Evolutionary conservation across 441 rosid species (phyloP).

Genomic region (Kokia cookei): DNA sequence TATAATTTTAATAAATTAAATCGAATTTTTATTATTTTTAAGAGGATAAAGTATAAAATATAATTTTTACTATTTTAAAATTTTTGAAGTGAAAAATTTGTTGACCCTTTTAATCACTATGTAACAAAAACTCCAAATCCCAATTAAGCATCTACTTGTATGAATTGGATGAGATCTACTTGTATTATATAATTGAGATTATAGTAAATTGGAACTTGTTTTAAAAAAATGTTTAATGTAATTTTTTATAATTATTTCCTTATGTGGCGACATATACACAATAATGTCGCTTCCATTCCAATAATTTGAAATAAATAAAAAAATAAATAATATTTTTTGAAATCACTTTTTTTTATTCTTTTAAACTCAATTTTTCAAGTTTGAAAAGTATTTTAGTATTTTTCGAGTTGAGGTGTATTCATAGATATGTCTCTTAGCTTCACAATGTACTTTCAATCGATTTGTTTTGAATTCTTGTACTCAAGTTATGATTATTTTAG

Average conservation of each 20-base stretch:
- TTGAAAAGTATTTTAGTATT: too few relatives aligned
- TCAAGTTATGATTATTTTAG: too few relatives aligned
- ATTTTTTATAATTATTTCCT: background rate
- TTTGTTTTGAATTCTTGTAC: too few relatives aligned
- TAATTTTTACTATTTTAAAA: too few relatives aligned
- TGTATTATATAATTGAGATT: background rate
- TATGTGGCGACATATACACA: background rate
- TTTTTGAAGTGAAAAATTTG: too few relatives aligned
- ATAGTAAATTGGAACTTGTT: background rate
- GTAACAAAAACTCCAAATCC: background rate
- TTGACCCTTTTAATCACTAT: background rate
- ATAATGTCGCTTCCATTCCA: background rate
- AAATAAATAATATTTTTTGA: background rate
- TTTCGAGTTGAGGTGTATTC: too few relatives aligned
- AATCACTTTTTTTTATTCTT: background rate
- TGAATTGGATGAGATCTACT: background rate
- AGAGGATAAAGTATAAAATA: too few relatives aligned
- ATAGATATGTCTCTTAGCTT: fast-evolving
- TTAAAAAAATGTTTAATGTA: background rate
- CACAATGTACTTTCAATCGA: too few relatives aligned
- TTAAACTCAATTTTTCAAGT: background rate
- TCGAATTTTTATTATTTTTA: too few relatives aligned
- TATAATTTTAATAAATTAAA: too few relatives aligned
- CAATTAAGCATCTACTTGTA: background rate
- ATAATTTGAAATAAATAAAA: background rate